Evolutionary conservation across 2,329 filamentous ascomycete species (phyloP), one percentile per base, ranked within the genome.

Genomic region (Colletotrichum navitas): DNA sequence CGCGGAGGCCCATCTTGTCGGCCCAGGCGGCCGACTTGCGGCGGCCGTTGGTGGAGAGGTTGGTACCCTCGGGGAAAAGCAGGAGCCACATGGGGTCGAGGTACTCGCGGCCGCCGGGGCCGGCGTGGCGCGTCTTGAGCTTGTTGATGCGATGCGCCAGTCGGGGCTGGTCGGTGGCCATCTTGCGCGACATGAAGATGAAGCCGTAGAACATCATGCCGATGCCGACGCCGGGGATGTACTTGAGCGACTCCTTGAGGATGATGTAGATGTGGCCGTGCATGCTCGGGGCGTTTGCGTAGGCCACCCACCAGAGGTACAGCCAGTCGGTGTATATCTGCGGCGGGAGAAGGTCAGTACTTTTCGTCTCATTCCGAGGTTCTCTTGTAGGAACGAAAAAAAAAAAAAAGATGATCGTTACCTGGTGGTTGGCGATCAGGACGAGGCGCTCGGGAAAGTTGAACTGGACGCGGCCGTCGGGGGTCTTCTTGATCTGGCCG

Each of bases 241-340:
- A 91, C 80, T 93, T 94, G 73, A 97, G 84, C 1, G 93, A 95
- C 79, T 97, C 93, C 78, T 97, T 97, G 63, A 97, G 84, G 77
- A 97, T 95, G 79, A 97, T 97, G 83, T 94, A 97, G 77, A 97
- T 87, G 78, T 94, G 92, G 14, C 94, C 94, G 77, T 96, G 93
- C 89, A 94, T 94, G 64, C 88, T 87, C 68, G 92, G 93, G 2
- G 76, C 80, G 77, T 91, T 91, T 34, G 93, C 94, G 77, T 97
- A 97, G n/a, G 91, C 93, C 34, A 94, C 91, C 94, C 94, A 97
- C 94, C 94, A 97, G 10, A 97, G 88, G 79, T 97, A 97, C 11
- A 97, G 82, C 94, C 94, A 97, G 82, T 97, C 94, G 11, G 94
- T 95, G 79, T 97, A 97, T 63, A 97, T 91, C 88, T 88, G 75